These are phyloP conservation scores for Pleurostoma richardsiae DNA, from an alignment of 2,329 filamentous ascomycete genomes.

Conservation along the genomic window DNA sequence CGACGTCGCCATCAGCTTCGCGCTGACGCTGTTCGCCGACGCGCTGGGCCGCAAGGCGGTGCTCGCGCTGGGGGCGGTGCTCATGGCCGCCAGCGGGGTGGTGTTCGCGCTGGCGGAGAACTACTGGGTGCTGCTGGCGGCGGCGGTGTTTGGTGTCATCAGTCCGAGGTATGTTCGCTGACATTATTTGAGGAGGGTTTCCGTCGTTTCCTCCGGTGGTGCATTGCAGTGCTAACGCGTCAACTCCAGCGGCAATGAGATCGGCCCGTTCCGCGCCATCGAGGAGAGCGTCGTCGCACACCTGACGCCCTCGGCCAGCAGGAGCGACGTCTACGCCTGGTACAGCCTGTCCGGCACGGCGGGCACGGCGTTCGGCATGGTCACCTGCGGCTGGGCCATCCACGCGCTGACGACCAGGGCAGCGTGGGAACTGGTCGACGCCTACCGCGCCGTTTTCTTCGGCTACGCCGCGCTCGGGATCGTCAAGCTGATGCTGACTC, in stretches of 20 bases:
- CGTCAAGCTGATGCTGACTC: slow-evolving; percentile 48
- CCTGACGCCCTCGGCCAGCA: slow-evolving; percentile 35
- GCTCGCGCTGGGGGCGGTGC: slow-evolving; percentile 45
- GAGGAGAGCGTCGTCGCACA: slow-evolving; percentile 58
- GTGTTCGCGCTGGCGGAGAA: slow-evolving; percentile 46
- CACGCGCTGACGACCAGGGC: slow-evolving; percentile 37
- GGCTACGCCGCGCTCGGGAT: slow-evolving; percentile 51
- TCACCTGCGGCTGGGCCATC: slow-evolving; percentile 55
- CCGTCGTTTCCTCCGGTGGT: not conserved
- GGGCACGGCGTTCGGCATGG: slow-evolving; percentile 55
- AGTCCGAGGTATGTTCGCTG: slow-evolving; percentile 38
- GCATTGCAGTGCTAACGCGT: slow-evolving; percentile 14
- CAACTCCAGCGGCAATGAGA: slow-evolving; percentile 48
- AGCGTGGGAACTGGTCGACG: slow-evolving; percentile 36
- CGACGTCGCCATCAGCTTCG: slow-evolving; percentile 53
- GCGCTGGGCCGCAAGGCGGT: slow-evolving; percentile 47
- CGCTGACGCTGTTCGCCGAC: slow-evolving; percentile 56
- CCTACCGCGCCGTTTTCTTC: slow-evolving; percentile 53
- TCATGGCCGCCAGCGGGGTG: slow-evolving; percentile 52
- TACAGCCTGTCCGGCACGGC: slow-evolving; percentile 54
- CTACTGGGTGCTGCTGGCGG: slow-evolving; percentile 54
- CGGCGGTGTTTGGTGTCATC: slow-evolving; percentile 57
- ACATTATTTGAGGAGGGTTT: not conserved
- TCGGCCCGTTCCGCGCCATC: slow-evolving; percentile 57
- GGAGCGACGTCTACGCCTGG: slow-evolving; percentile 58